Conservation (phyloP, 164 flowering plant species). For the Liquidambar formosana region DNA sequence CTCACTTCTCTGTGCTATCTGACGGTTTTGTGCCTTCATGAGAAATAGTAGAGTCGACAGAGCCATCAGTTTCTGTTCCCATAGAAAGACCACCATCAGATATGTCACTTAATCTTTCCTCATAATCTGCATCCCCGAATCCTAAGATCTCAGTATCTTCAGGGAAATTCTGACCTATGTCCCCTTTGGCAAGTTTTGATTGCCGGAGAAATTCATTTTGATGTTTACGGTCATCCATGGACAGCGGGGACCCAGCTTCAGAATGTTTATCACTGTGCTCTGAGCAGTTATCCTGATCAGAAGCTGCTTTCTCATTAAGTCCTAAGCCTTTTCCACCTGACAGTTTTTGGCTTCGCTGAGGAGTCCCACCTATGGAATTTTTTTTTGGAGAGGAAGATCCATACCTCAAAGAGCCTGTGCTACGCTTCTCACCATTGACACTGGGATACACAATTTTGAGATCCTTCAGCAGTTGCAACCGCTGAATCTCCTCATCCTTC, state of each 20-base stretch:
- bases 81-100: slow-evolving; percentile 64
- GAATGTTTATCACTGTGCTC: slow-evolving; percentile 49
- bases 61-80: slow-evolving; percentile 69
- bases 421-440: slow-evolving; percentile 34
- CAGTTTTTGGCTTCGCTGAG: slow-evolving; percentile 28
- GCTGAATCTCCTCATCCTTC: slow-evolving; percentile 90
- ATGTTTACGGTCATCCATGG: slow-evolving; percentile 41
- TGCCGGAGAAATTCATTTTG: slow-evolving; percentile 36
- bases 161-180: slow-evolving; percentile 29
- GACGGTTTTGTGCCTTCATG: slow-evolving; percentile 29
- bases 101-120: slow-evolving; percentile 59
- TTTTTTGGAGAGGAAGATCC: slow-evolving; percentile 41
- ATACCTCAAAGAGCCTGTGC: slow-evolving; percentile 31
- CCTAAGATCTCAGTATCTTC: slow-evolving; percentile 48
- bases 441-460: slow-evolving; percentile 38
- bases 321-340: slow-evolving; percentile 34
- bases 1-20: slow-evolving; percentile 46
- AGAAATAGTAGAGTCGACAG: slow-evolving; percentile 30
- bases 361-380: slow-evolving; percentile 21
- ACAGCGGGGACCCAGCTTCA: slow-evolving; percentile 38
- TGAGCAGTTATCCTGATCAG: slow-evolving; percentile 39
- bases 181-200: slow-evolving; percentile 32
- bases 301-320: slow-evolving; percentile 30
- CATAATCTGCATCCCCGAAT: slow-evolving; percentile 47
- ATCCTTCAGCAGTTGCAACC: slow-evolving; percentile 60